A percentile compares a stretch with the other conserved stretches of the same genome.
Evolutionary conservation across 2,329 filamentous ascomycete species (phyloP).

Genomic region (Graphium sp.): DNA sequence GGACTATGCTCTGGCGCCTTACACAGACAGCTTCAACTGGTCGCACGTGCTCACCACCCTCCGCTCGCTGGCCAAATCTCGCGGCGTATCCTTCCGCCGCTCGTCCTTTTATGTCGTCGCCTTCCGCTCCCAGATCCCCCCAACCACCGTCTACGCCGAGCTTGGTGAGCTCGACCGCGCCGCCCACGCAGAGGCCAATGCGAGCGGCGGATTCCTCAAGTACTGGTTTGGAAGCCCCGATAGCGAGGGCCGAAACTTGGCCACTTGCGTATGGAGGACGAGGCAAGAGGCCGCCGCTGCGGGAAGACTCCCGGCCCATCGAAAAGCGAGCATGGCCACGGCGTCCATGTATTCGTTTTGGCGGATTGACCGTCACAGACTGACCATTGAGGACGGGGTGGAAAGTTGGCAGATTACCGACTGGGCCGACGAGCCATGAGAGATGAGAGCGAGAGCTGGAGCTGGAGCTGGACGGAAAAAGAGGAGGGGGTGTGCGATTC

Average conservation of each 20-base stretch:
- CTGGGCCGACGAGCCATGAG: conserved; percentile 35
- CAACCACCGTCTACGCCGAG: conserved; percentile 47
- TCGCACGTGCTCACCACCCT: conserved; percentile 40
- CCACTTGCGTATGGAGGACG: conserved; percentile 57
- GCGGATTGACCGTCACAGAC: conserved; percentile 51
- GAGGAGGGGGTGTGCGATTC: no score
- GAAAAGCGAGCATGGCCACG: conserved; percentile 47
- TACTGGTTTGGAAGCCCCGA: conserved; percentile 82
- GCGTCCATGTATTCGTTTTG: conserved; percentile 49
- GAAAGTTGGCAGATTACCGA: conserved; percentile 44
- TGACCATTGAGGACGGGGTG: conserved; percentile 51
- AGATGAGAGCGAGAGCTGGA: not conserved
- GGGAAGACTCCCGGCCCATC: conserved; percentile 40
- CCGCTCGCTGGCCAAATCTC: conserved; percentile 27
- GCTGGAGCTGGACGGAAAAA: not conserved
- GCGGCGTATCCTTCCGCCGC: conserved; percentile 38
- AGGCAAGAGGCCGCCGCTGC: conserved; percentile 41
- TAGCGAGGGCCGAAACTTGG: conserved; percentile 55
- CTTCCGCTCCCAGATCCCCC: conserved; percentile 60
- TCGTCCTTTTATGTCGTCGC: conserved; percentile 68
- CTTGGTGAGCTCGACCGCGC: conserved; percentile 60
- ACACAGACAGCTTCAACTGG: conserved; percentile 68
- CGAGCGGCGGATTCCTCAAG: conserved; percentile 69
- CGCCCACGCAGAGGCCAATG: conserved; percentile 65
- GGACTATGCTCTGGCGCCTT: conserved; percentile 64